Conservation (phyloP, 2,329 filamentous ascomycete genomes). For the Fusarium papillatum region DNA sequence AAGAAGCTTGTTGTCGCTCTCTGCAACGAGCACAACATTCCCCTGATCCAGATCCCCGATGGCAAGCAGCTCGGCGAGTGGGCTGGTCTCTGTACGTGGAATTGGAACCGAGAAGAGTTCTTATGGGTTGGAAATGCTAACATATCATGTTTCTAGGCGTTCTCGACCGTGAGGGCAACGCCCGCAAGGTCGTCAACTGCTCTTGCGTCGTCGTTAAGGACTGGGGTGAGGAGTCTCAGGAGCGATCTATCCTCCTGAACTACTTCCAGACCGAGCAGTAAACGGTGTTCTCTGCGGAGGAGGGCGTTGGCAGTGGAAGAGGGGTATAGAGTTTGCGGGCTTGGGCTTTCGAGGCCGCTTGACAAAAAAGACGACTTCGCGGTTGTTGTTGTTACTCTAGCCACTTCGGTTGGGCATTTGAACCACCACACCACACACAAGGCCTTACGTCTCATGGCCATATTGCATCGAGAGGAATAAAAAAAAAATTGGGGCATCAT, state of each 20-base stretch:
- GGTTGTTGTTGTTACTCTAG: slow-evolving; percentile 64
- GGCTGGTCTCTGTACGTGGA: slow-evolving; percentile 96
- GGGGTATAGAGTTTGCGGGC: slow-evolving; percentile 54
- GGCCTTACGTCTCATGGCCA: slow-evolving; percentile 50
- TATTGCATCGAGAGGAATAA: slow-evolving; percentile 56
- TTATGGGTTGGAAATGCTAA: slow-evolving; percentile 46
- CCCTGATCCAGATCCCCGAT: slow-evolving; percentile 99
- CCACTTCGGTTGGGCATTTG: slow-evolving; percentile 61
- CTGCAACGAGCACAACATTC: slow-evolving; percentile 99
- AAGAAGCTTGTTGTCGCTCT: slow-evolving; percentile 99
- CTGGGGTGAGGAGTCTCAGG: slow-evolving; percentile 99
- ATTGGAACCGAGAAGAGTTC: background rate
- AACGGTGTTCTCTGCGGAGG: slow-evolving; percentile 39
- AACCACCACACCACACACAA: slow-evolving; percentile 53
- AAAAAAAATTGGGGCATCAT: slow-evolving; percentile 55
- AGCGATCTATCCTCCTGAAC: slow-evolving; percentile 99
- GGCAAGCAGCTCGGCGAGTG: slow-evolving; percentile 99
- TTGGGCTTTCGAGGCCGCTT: slow-evolving; percentile 49
- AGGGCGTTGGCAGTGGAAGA: slow-evolving; percentile 50
- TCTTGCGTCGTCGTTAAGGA: slow-evolving; percentile 99
- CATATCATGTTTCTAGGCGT: slow-evolving; percentile 73
- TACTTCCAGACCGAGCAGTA: slow-evolving; percentile 98
- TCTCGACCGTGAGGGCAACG: slow-evolving; percentile 98
- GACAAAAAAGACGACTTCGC: slow-evolving; percentile 50
- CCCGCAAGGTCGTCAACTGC: slow-evolving; percentile 99